Base-by-base conservation (phyloP, 73 alveolate species). In the Blepharisma stoltei region DNA sequence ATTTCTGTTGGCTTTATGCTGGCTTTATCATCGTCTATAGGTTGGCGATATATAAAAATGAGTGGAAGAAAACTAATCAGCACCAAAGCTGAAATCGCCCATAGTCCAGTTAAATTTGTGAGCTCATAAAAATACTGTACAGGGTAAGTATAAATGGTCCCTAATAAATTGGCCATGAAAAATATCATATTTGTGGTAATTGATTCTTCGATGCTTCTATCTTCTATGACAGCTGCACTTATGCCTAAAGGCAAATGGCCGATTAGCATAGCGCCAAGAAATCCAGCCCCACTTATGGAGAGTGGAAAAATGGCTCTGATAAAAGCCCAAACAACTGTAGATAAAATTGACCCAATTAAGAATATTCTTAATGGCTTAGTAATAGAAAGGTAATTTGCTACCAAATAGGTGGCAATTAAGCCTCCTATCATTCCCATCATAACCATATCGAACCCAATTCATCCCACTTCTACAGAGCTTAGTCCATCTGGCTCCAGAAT, bases 201-300 rank as follows among this genome's bases (percentile, higher is more conserved):
- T 14, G 54, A 18, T 43, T 69, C 79, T 5, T 69, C 79, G 5
- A 69, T 69, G 38, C 27, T 69, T 43, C 27, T 69, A 43, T 69
- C 27, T 43, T 69, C 71, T 11, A 14, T 53, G 4, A 69, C 79
- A 69, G 79, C 60, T 38, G 79, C 79, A 7, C 27, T 11, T 9
- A 69, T 69, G 1, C 79, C 79, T 23, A 69, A 43, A 44, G 79
- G 79, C 80, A 69, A 7, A 37, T 7, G 14, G 25, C 79, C 79
- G 0, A 69, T n/a, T 11, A 69, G 71, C 79, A 69, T 69, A 43
- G 27, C 11, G 14, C 79, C 79, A 43, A 69, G 27, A n/a, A 69
- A 53, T 23, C 79, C 79, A 37, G 27, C 20, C 5, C 79, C 79
- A 69, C 79, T 69, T 9, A 69, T 43, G 14, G 41, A 32, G 41